Conservation (phyloP, 2,329 filamentous ascomycete species). For the Zarea fungicola region DNA sequence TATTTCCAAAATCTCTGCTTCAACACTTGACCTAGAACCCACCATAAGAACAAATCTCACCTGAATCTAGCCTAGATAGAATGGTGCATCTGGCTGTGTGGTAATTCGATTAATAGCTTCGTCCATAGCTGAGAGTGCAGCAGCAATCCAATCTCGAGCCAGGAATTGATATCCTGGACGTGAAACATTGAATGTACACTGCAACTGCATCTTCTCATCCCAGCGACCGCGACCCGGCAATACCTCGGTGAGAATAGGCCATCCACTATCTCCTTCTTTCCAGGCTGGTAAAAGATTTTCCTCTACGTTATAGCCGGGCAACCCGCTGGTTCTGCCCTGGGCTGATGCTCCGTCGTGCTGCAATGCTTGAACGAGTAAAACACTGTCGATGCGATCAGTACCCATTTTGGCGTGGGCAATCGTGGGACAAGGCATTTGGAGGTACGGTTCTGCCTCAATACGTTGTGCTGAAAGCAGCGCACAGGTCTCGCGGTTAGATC, state of each 20-base stretch:
- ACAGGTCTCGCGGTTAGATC: slow-evolving; percentile 7
- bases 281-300: background rate
- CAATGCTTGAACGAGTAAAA: slow-evolving; percentile 5
- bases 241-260: slow-evolving; percentile 1
- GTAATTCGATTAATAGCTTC: too few species aligned
- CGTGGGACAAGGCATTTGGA: slow-evolving; percentile 12
- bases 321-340: background rate
- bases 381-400: slow-evolving; percentile 3
- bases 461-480: slow-evolving; percentile 2
- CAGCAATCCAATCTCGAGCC: slow-evolving; percentile 6
- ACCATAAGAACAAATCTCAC: too few species aligned
- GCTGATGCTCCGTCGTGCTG: background rate
- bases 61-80: too few species aligned
- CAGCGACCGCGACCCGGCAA: background rate
- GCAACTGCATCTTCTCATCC: background rate
- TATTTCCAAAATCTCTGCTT: too few species aligned
- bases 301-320: slow-evolving; percentile 3
- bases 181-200: background rate
- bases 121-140: slow-evolving; percentile 2
- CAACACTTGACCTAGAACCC: too few species aligned
- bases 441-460: background rate
- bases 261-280: slow-evolving; percentile 7
- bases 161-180: slow-evolving; percentile 10
- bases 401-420: slow-evolving; percentile 5
- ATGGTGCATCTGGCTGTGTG: too few species aligned